Base-by-base conservation (phyloP, 2,329 filamentous ascomycete species). In the Calonectria multiphialidica region DNA sequence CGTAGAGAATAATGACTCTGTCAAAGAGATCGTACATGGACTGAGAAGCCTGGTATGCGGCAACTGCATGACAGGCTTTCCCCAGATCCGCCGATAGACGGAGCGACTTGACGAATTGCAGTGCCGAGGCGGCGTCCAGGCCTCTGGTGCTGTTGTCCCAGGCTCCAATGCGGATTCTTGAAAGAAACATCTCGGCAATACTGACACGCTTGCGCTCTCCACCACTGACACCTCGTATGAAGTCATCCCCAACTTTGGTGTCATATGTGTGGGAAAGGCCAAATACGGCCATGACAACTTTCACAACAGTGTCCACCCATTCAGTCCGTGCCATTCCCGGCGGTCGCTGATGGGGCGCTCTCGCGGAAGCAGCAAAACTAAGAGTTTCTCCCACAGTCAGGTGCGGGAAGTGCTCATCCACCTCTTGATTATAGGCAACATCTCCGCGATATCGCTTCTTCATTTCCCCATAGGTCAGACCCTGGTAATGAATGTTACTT, bases 1-100 rank as follows among this genome's bases (percentile, higher is more conserved):
- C 89, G 79, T 93, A 92, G 2, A 94, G 86, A 0, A 94, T 85
- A 3, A 92, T 83, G 0, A 91, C 91, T 79, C 93, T 93, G 83
- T 94, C 91, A 76, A 94, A 93, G 1, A 90, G 80, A 74, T 77
- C 12, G 55, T 2, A 15, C 10, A 6, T 16, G 2, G 21, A 82
- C 74, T 90, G 88, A n/a, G 88, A 87, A 1, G 91, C 91, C 78
- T 93, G 91, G 66, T 93, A 93, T 21, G 53, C 53, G 15, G 53
- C 53, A 23, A 59, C 35, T 10, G 53, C 53, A 5, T 59, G 53
- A 8, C 53, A 59, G 5, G 53, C 35, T 12, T 59, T 59, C 6
- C 53, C 53, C 15, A 59, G 13, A 16, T 59, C 53, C 23, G 53
- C 53, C 15, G 53, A 59, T 1, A 59, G 53, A 10, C 53, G 53